Percentiles rank a stretch among this genome's conserved stretches.
phyloP scores from a whole-genome alignment of 805 yeast species.

The Clavispora santaluciae region DNA sequence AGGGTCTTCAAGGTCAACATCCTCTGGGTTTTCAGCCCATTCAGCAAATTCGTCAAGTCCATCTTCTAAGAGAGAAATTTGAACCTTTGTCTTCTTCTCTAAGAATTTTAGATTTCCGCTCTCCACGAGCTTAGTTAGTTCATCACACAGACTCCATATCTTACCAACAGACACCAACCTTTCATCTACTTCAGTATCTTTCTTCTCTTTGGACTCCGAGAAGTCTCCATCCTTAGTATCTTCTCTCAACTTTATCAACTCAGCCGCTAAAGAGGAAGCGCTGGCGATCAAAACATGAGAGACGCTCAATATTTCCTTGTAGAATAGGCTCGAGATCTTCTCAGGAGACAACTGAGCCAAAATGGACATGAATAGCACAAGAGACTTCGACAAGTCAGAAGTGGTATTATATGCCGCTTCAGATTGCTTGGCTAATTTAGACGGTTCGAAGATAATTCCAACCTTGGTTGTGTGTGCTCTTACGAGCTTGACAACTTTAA shows the following conservation, averaged over 20 bases:
- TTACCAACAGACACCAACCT: conserved; percentile 60
- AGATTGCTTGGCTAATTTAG: conserved; percentile 33
- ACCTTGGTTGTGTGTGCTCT: conserved; percentile 77
- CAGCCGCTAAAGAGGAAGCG: conserved; percentile 19
- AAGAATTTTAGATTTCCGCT: conserved; percentile 53
- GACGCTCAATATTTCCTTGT: conserved; percentile 28
- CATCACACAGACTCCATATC: conserved; percentile 67
- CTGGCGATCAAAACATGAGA: conserved; percentile 17
- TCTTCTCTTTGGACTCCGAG: background rate
- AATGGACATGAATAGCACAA: conserved; percentile 44
- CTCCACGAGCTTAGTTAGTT: conserved; percentile 34
- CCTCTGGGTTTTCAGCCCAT: conserved; percentile 62
- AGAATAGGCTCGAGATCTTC: conserved; percentile 33
- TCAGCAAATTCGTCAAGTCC: conserved; percentile 63
- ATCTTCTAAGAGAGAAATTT: conserved; percentile 49
- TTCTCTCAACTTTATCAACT: conserved; percentile 20
- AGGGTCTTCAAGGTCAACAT: conserved; percentile 45
- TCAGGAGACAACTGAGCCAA: conserved; percentile 26
- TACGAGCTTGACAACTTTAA: conserved; percentile 53
- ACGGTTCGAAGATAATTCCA: conserved; percentile 65
- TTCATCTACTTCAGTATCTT: conserved; percentile 19
- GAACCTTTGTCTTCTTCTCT: conserved; percentile 40
- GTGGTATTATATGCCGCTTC: conserved; percentile 48
- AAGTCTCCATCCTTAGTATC: conserved; percentile 11
- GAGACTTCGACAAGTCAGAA: conserved; percentile 40